phyloP scores from a whole-genome alignment of 2,329 filamentous ascomycete species.

The Trichocomaceae sp. region DNA sequence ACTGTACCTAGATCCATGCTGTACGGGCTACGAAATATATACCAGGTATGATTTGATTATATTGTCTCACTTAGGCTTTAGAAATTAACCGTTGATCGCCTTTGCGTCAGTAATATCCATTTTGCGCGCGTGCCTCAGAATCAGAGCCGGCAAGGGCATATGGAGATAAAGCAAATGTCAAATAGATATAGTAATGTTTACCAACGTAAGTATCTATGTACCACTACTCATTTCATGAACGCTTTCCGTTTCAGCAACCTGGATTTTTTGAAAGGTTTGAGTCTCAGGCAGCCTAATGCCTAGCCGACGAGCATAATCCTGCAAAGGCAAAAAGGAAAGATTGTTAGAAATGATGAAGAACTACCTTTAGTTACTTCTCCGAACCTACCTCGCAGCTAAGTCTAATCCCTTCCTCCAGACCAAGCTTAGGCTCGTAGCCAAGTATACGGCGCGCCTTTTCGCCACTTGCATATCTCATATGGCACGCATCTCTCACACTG shows the following conservation, averaged over 20 bases:
- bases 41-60: not conserved
- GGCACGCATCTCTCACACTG: conserved; percentile 50
- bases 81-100: not conserved
- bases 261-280: not conserved
- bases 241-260: not conserved
- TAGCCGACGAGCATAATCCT: conserved; percentile 30
- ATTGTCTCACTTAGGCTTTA: not conserved
- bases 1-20: not conserved
- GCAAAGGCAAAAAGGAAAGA: not conserved
- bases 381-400: conserved; percentile 43
- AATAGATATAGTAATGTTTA: not conserved
- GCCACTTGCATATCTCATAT: conserved; percentile 48
- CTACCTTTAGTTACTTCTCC: not conserved
- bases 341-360: conserved; percentile 8
- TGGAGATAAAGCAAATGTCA: not conserved
- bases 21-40: not conserved
- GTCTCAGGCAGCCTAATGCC: conserved; percentile 19
- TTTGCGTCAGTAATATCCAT: not conserved
- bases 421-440: conserved; percentile 47
- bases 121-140: not conserved
- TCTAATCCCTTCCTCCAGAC: conserved; percentile 47
- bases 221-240: not conserved
- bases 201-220: not conserved
- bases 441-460: conserved; percentile 47
- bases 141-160: not conserved